phyloP scores from a whole-genome alignment of 2,329 filamentous ascomycete genomes.

The Colletotrichum agaves region DNA sequence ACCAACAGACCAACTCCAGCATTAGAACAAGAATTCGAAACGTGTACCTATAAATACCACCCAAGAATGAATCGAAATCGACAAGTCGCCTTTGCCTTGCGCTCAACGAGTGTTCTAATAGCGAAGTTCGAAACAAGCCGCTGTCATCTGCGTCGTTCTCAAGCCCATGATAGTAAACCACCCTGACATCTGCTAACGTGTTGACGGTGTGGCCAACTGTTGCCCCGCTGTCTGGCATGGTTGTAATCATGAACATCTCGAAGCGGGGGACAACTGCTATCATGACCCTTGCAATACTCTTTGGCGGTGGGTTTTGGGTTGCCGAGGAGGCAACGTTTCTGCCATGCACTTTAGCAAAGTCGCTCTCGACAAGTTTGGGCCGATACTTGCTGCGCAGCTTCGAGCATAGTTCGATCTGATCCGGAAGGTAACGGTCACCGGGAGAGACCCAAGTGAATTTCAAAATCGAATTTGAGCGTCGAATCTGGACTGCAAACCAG shows the following conservation, averaged over 20 bases:
- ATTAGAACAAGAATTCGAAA: too few species aligned
- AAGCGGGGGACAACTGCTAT: conserved; percentile 45
- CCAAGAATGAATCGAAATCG: too few species aligned
- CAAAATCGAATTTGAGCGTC: conserved; percentile 41
- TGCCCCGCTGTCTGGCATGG: conserved; percentile 12
- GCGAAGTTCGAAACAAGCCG: conserved; percentile 28
- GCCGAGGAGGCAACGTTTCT: not conserved
- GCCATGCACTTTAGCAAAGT: not conserved
- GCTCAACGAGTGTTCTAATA: conserved; percentile 38
- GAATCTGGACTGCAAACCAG: conserved; percentile 45
- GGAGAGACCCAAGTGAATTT: conserved; percentile 44
- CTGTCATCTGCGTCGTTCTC: conserved; percentile 40
- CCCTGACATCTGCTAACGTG: conserved; percentile 42
- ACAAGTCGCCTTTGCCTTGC: not conserved
- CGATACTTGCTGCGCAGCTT: conserved; percentile 30
- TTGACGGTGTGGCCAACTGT: conserved; percentile 34
- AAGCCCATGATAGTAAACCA: conserved; percentile 46
- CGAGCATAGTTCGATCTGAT: conserved; percentile 40
- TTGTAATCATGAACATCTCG: conserved; percentile 36
- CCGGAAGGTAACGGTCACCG: conserved; percentile 41
- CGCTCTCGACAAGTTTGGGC: conserved; percentile 20
- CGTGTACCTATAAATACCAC: too few species aligned
- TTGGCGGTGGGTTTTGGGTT: not conserved
- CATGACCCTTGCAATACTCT: conserved; percentile 44
- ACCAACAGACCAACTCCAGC: too few species aligned